phyloP scores from a whole-genome alignment of 805 yeast species.

The Ogataea populi-albae region DNA sequence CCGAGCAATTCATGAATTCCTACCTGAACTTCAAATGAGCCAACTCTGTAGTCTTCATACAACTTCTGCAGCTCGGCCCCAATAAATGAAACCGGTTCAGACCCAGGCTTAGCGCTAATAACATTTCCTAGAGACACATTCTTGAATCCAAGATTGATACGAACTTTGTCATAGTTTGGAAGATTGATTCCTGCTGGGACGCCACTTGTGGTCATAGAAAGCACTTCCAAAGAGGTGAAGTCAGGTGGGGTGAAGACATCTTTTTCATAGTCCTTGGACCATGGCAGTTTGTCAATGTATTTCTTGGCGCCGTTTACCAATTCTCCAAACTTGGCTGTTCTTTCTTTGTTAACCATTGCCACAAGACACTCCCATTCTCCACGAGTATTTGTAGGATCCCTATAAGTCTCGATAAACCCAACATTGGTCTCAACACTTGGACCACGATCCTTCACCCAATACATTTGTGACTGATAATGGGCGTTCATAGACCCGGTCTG shows the following conservation, averaged over 20 bases:
- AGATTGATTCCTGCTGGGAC: constrained; percentile 92
- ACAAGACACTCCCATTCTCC: constrained; percentile 95
- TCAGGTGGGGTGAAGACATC: constrained; percentile 90
- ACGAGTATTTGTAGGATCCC: constrained; percentile 88
- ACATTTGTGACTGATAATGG: constrained; percentile 78
- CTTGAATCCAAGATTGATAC: constrained; percentile 81
- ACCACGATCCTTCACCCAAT: constrained; percentile 84
- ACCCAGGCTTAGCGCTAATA: constrained; percentile 67
- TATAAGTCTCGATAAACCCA: constrained; percentile 89
- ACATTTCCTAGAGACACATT: constrained; percentile 89
- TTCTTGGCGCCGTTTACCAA: constrained; percentile 65
- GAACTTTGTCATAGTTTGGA: constrained; percentile 88
- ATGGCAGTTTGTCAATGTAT: constrained; percentile 68
- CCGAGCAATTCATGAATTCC: constrained; percentile 91
- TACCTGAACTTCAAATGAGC: constrained; percentile 89
- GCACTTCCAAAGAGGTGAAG: constrained; percentile 84
- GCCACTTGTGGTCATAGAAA: constrained; percentile 87
- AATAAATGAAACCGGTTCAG: constrained; percentile 68
- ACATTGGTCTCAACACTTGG: constrained; percentile 79
- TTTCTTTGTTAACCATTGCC: constrained; percentile 84
- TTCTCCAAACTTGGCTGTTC: constrained; percentile 74
- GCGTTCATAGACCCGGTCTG: constrained; percentile 80
- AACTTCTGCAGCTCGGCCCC: constrained; percentile 48
- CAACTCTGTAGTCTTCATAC: constrained; percentile 70
- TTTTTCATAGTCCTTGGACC: constrained; percentile 75